Evolutionary conservation across 192 early-diverging fungal species (phyloP).

Genomic region (Funneliformis geosporum): DNA sequence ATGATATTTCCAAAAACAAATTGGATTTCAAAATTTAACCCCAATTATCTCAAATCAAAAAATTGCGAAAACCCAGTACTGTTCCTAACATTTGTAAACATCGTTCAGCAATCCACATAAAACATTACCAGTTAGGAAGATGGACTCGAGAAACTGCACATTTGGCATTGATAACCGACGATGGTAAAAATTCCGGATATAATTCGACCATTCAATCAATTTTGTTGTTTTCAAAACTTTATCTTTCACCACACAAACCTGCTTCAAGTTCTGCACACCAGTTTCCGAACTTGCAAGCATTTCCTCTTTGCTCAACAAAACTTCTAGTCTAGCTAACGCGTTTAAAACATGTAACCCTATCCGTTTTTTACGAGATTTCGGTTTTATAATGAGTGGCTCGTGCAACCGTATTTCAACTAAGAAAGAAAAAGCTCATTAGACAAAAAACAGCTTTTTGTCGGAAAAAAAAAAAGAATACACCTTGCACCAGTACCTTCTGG

Average conservation of each 20-base stretch:
- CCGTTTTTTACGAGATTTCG: constrained; percentile 42
- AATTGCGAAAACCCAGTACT: not conserved
- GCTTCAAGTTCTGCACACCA: constrained; percentile 17
- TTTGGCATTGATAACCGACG: not conserved
- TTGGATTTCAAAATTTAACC: not conserved
- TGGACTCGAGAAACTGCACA: not conserved
- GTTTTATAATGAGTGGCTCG: constrained; percentile 46
- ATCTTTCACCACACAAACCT: constrained; percentile 30
- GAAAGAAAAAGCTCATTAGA: not conserved
- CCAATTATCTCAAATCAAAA: not conserved
- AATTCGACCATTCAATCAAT: not conserved
- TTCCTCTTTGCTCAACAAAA: constrained; percentile 47
- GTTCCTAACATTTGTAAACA: not conserved
- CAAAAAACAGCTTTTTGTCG: not conserved
- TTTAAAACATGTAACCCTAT: constrained; percentile 48
- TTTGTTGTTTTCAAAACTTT: not conserved
- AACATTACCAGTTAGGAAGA: not conserved
- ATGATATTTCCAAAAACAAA: not conserved
- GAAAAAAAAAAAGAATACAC: not conserved
- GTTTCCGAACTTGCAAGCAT: constrained; percentile 27
- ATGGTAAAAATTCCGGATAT: not conserved
- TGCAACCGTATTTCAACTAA: constrained; percentile 46
- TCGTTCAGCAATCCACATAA: not conserved
- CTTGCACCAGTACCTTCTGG: constrained; percentile 40
- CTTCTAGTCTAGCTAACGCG: constrained; percentile 43